These are phyloP conservation scores for Aspergillus kassunensis DNA, from an alignment of 495 filamentous ascomycete genomes.

Conservation along the genomic window DNA sequence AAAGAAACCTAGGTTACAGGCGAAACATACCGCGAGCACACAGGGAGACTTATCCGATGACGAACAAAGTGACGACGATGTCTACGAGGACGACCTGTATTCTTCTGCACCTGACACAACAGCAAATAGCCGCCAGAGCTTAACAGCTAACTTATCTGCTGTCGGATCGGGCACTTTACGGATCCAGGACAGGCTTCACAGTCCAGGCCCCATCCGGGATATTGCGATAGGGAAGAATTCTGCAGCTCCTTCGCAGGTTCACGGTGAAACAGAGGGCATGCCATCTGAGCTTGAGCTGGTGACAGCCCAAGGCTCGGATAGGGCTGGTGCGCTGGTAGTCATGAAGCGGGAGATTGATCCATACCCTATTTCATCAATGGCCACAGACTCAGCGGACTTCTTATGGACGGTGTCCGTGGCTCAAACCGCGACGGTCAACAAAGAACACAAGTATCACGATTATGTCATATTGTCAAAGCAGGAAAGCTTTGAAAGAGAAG, in stretches of 20 bases:
- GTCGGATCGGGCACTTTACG: conserved; percentile 65
- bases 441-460: conserved; percentile 40
- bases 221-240: conserved; percentile 57
- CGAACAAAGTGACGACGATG: conserved; percentile 58
- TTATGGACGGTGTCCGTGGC: conserved; percentile 36
- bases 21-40: conserved; percentile 48
- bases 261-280: conserved; percentile 29
- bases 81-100: conserved; percentile 75
- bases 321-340: conserved; percentile 65
- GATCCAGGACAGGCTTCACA: conserved; percentile 70
- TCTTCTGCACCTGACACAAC: conserved; percentile 39
- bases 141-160: conserved; percentile 15
- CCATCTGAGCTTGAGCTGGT: conserved; percentile 65
- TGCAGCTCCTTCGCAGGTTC: conserved; percentile 1
- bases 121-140: conserved; percentile 16
- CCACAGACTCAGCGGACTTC: conserved; percentile 28
- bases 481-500: conserved; percentile 32
- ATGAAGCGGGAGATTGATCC: conserved; percentile 74
- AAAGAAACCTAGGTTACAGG: conserved; percentile 43
- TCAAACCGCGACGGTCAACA: conserved; percentile 36
- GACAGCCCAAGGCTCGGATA: conserved; percentile 63
- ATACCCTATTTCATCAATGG: conserved; percentile 54
- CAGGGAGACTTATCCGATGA: conserved; percentile 35
- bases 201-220: conserved; percentile 72
- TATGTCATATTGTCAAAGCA: conserved; percentile 39